phyloP scores from a whole-genome alignment of 306 rosid species.

The Lathyrus aphaca region DNA sequence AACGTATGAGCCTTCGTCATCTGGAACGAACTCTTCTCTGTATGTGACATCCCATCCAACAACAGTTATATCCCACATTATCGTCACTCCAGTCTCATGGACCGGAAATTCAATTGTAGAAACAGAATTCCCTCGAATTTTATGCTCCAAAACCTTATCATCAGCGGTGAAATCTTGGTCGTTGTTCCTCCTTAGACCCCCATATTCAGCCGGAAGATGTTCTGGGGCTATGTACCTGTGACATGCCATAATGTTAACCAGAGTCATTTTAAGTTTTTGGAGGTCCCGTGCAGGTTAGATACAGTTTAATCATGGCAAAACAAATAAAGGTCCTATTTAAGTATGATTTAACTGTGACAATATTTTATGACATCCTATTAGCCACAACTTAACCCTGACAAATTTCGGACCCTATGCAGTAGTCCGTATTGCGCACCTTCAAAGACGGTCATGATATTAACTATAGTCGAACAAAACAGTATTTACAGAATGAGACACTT shows the following conservation, averaged over 20 bases:
- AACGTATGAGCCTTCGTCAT: constrained; percentile 83
- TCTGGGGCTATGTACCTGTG: constrained; percentile 73
- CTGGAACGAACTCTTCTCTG: constrained; percentile 90
- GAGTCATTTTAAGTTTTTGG: no score
- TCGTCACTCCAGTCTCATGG: constrained; percentile 66
- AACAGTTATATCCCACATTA: constrained; percentile 82
- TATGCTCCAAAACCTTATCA: constrained; percentile 56
- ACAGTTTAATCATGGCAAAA: no score
- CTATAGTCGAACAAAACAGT: constrained; percentile 14
- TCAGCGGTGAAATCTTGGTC: constrained; percentile 62
- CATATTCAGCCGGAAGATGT: constrained; percentile 69
- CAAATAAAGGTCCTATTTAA: no score
- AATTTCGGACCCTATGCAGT: no score
- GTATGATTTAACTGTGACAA: no score
- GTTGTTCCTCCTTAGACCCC: constrained; percentile 77
- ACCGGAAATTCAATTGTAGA: constrained; percentile 58
- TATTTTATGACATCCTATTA: no score
- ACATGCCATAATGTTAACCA: constrained; percentile 16
- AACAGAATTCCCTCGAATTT: constrained; percentile 50
- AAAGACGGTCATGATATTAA: no score
- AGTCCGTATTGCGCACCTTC: no score
- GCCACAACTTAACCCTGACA: no score
- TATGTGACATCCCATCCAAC: constrained; percentile 85
- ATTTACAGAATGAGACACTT: neutral
- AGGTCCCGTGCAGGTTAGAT: no score